A percentile compares a stretch with the other conserved stretches of the same genome.
Conservation (phyloP, 2,329 filamentous ascomycete species). For the Fusarium compactum region DNA sequence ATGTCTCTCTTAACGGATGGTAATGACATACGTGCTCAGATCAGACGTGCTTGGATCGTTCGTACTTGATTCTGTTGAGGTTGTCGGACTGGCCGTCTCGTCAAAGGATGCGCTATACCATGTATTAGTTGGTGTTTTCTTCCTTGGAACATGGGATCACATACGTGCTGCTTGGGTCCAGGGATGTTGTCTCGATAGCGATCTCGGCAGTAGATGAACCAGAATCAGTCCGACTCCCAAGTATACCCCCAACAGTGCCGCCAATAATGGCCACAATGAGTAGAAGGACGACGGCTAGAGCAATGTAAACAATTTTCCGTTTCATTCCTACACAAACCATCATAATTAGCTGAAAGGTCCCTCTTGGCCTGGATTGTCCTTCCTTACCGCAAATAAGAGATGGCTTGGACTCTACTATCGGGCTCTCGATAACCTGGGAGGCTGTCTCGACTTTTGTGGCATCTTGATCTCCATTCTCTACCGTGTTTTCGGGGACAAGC, state of each 20-base stretch:
- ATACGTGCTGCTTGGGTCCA: not conserved
- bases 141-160: fast-evolving
- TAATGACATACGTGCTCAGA: fast-evolving
- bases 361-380: not conserved
- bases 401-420: fast-evolving
- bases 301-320: not conserved
- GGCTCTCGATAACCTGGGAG: not conserved
- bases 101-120: not conserved
- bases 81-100: not conserved
- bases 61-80: not conserved
- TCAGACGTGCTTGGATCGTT: too few relatives aligned
- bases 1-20: too few relatives aligned
- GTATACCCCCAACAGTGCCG: not conserved
- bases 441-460: not conserved
- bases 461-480: not conserved
- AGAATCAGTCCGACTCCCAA: not conserved
- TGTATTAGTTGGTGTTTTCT: fast-evolving
- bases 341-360: fast-evolving
- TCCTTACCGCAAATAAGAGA: not conserved
- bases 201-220: fast-evolving
- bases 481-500: too few relatives aligned
- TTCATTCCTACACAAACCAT: fast-evolving
- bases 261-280: not conserved
- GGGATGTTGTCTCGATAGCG: not conserved
- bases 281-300: not conserved